A percentile compares a stretch with the other conserved stretches of the same genome.
phyloP scores from a whole-genome alignment of 2,329 filamentous ascomycete genomes.

The Chaetomium sp. region DNA sequence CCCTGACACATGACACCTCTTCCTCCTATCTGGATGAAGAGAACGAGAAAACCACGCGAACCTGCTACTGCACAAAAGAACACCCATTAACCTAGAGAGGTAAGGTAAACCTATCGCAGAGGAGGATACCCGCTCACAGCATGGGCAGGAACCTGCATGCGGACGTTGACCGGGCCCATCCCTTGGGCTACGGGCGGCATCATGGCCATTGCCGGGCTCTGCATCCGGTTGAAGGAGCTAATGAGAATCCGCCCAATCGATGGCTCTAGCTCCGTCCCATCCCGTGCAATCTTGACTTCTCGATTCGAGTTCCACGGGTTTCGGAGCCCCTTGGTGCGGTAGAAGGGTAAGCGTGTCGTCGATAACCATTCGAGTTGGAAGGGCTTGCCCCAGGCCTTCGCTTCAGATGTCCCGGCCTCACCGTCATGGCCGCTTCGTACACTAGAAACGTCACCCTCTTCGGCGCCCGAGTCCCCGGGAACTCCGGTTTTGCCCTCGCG shows the following conservation, averaged over 20 bases:
- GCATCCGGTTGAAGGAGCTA: constrained; percentile 64
- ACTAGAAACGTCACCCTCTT: constrained; percentile 36
- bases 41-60: no score
- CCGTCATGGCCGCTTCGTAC: constrained; percentile 35
- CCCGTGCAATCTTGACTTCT: constrained; percentile 91
- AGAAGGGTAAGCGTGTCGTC: constrained; percentile 77
- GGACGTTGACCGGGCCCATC: neutral
- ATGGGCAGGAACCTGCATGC: neutral
- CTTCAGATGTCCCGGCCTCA: constrained; percentile 33
- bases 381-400: constrained; percentile 79
- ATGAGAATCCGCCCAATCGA: constrained; percentile 69
- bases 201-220: constrained; percentile 31
- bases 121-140: constrained; percentile 2
- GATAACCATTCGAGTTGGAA: constrained; percentile 90
- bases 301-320: constrained; percentile 95
- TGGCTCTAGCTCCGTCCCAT: constrained; percentile 89
- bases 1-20: no score
- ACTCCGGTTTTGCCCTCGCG: constrained; percentile 42
- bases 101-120: neutral
- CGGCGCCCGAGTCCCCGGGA: constrained; percentile 28
- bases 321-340: constrained; percentile 75
- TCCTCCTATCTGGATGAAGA: no score
- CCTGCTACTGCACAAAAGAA: no score
- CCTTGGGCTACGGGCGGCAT: constrained; percentile 3
- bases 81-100: neutral